A percentile compares a stretch with the other conserved stretches of the same genome.
These are phyloP conservation scores for Xerocomus minutiporus DNA, from an alignment of 1,284 basidiomycete genomes.

Conservation along the genomic window DNA sequence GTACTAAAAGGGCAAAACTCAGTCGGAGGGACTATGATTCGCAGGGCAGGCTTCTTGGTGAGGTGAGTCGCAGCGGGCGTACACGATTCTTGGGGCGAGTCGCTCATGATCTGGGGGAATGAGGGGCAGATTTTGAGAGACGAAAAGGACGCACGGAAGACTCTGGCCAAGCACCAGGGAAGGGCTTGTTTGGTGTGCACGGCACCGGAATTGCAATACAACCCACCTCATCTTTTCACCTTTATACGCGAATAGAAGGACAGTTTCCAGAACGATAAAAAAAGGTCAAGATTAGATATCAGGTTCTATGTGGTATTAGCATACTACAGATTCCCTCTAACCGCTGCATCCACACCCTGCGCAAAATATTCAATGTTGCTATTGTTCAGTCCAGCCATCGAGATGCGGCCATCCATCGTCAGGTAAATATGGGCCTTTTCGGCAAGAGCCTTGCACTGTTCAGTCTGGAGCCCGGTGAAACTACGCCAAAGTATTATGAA, in stretches of 20 bases:
- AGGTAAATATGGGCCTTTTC: conserved; percentile 95
- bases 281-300: conserved; percentile 20
- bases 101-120: conserved; percentile 15
- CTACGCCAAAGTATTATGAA: conserved; percentile 36
- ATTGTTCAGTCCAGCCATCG: conserved; percentile 93
- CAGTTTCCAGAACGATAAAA: conserved; percentile 11
- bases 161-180: conserved; percentile 10
- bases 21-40: conserved; percentile 33
- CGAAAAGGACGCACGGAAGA: conserved; percentile 13
- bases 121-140: neutral
- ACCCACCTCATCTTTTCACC: neutral
- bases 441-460: conserved; percentile 84
- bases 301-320: conserved; percentile 28
- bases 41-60: conserved; percentile 19
- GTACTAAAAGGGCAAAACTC: conserved; percentile 35
- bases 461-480: conserved; percentile 82
- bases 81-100: conserved; percentile 17
- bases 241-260: conserved; percentile 18
- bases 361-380: conserved; percentile 91
- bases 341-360: conserved; percentile 77
- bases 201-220: conserved; percentile 23
- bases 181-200: no score
- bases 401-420: conserved; percentile 86
- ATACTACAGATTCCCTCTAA: conserved; percentile 70
- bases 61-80: conserved; percentile 11